Conservation (phyloP, 2,329 filamentous ascomycete genomes). For the Fusarium albidum region DNA sequence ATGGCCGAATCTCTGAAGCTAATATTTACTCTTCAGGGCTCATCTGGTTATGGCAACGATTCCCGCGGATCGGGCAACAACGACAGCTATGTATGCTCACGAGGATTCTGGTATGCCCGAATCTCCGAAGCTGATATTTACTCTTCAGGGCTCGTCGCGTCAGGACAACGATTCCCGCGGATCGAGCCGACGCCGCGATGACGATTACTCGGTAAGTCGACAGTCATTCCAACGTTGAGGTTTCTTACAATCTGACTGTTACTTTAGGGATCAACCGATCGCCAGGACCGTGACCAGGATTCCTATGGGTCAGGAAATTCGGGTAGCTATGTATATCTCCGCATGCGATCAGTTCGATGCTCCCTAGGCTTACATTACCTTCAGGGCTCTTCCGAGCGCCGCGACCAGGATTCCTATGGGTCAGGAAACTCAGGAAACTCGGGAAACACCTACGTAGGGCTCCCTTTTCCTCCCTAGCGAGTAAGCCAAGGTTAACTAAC, state of each 20-base stretch:
- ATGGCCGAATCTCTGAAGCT: no score
- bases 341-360: no score
- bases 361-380: neutral
- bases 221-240: no score
- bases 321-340: neutral
- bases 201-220: no score
- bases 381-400: neutral
- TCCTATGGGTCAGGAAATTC: constrained; percentile 8
- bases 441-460: no score
- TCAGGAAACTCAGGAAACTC: neutral
- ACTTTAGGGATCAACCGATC: no score
- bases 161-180: neutral
- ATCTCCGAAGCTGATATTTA: no score
- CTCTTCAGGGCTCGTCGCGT: neutral
- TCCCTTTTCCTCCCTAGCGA: no score
- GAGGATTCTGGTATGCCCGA: neutral
- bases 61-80: neutral
- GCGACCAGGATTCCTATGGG: constrained; percentile 17
- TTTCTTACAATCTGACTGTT: no score
- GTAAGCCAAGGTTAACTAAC: no score
- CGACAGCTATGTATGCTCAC: constrained; percentile 10
- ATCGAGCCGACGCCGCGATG: neutral
- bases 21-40: neutral
- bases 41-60: neutral
- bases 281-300: neutral